Base-by-base conservation (phyloP, 1,284 basidiomycete genomes). In the Tilletia caries region DNA sequence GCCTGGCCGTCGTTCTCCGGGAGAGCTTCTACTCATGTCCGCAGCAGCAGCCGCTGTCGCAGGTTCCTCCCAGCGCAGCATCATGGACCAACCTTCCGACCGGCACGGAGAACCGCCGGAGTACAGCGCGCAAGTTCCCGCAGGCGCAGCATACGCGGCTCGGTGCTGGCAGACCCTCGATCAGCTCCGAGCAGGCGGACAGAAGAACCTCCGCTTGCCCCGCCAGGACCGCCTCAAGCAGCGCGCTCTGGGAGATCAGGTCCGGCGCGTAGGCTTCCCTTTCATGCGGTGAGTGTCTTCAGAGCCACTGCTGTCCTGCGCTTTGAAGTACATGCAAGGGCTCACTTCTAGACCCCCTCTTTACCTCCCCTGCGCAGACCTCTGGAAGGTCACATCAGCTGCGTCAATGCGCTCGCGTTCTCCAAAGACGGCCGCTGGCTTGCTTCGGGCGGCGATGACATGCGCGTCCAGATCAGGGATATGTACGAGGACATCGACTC, bases 361-460 rank as follows among this genome's bases (percentile, higher is more conserved):
- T 50, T 50, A n/a, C n/a, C n/a, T 20, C 18, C 18, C 48, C 20
- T n/a, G 20, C 48, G 18, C 48, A 50, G 48, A n/a, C 48, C 48
- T n/a, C 48, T 50, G 13, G 20, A 50, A 50, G 48, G 48, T 25
- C 48, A 50, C 48, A 50, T 50, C 48, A 50, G 48, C 48, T 50
- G 48, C 48, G 20, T 50, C 2, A 50, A 50, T 50, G 48, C 48
- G 1, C 48, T 50, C 48, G 48, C 48, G 48, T 50, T 50, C 48
- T 50, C 48, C 13, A 50, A 50, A 25, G 48, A 50, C 48, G 48
- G 48, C 48, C 18, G 48, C 18, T 50, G 48, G 48, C 48, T 50
- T 25, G 48, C 48, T 8, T 13, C 12, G 1, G 48, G 48, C 6
- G 48, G 48, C 18, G 48, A 50, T 25, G 48, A 50, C 20, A 50